Conservation (phyloP, 352 stramenopile species). For the Globisporangium barbulae region DNA sequence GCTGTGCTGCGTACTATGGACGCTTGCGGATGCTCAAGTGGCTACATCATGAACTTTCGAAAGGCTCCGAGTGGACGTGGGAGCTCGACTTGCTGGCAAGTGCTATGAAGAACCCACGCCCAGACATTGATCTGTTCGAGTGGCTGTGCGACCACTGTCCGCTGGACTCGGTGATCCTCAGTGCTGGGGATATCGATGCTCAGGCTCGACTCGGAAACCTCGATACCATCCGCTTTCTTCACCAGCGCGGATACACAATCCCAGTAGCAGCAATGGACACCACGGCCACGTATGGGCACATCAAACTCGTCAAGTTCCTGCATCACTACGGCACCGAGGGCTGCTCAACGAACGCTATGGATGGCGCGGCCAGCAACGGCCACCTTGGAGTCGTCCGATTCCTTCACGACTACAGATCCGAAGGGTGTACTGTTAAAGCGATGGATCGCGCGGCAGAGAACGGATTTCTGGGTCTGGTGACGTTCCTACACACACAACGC, state of each 20-base stretch:
- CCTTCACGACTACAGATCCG: not conserved
- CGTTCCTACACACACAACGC: conserved; percentile 6
- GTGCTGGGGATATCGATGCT: not conserved
- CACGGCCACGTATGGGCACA: not conserved
- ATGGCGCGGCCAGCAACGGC: not conserved
- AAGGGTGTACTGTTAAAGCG: not conserved
- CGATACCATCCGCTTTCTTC: not conserved
- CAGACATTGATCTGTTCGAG: not conserved
- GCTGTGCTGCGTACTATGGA: not conserved
- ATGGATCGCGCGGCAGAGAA: conserved; percentile 6
- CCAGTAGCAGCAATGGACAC: not conserved
- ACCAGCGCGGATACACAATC: conserved; percentile 1
- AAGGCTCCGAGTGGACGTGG: not conserved
- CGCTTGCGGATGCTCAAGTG: not conserved
- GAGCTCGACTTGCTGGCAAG: not conserved
- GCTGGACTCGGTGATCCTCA: not conserved
- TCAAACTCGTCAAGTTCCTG: not conserved
- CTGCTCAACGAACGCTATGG: not conserved
- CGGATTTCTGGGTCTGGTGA: not conserved
- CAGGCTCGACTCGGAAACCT: not conserved
- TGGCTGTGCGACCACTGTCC: conserved; percentile 1
- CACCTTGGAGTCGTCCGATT: not conserved
- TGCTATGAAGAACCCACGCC: not conserved
- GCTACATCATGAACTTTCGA: not conserved
- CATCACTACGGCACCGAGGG: not conserved